These are phyloP conservation scores for Citrullus mucosospermus DNA, from an alignment of 306 rosid genomes.

Conservation along the genomic window DNA sequence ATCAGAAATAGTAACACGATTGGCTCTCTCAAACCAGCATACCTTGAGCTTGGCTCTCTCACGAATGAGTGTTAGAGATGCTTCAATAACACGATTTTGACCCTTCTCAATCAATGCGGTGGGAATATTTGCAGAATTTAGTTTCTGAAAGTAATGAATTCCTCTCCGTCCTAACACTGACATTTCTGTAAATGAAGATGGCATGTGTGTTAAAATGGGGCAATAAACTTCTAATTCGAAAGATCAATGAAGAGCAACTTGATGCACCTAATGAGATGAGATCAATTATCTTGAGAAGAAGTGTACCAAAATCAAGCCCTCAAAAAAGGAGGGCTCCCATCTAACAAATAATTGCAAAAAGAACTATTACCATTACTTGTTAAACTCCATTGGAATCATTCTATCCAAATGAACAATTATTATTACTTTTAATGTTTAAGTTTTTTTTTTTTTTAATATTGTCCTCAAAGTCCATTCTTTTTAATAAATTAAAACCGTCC, in stretches of 20 bases:
- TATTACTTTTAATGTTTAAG: not conserved
- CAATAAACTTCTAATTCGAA: not conserved
- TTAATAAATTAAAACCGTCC: not conserved
- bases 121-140: conserved; percentile 47
- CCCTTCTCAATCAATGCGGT: conserved; percentile 53
- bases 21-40: not conserved
- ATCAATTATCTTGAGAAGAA: not conserved
- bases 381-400: not conserved
- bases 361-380: not conserved
- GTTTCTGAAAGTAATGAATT: conserved; percentile 41
- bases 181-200: conserved; percentile 28
- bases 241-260: not conserved
- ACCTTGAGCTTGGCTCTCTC: conserved; percentile 96
- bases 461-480: not conserved
- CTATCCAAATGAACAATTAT: not conserved
- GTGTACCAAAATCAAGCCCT: not conserved
- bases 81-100: conserved; percentile 74
- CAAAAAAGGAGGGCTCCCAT: too few species aligned
- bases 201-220: not conserved
- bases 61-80: conserved; percentile 89
- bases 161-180: conserved; percentile 38
- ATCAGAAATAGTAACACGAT: not conserved
- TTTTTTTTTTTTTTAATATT: not conserved
- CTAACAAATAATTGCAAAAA: too few species aligned
- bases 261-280: not conserved